Percentiles rank a stretch among this genome's conserved stretches.
Evolutionary conservation across 106 monocot genomes (phyloP).

Genomic region (Platanthera guangdongensis): DNA sequence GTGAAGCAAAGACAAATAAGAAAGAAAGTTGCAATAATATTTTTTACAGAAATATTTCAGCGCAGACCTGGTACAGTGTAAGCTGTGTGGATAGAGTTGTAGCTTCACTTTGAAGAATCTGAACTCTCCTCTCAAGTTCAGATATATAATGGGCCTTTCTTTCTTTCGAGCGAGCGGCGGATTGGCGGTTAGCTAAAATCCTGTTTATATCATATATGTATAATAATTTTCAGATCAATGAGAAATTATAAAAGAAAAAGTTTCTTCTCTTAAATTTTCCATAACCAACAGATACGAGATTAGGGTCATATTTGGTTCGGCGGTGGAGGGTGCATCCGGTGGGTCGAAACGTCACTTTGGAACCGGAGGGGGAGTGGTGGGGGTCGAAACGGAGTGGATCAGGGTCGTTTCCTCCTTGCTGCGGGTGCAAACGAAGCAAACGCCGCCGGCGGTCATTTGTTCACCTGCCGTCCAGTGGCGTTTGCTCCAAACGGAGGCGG

Average conservation of each 20-base stretch:
- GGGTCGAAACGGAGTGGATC: no score
- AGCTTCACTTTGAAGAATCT: constrained; percentile 66
- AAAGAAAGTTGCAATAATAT: background rate
- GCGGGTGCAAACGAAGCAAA: no score
- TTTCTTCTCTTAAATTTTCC: background rate
- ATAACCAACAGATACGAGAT: no score
- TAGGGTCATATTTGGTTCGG: no score
- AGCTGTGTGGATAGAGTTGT: constrained; percentile 57
- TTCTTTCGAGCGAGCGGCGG: constrained; percentile 66
- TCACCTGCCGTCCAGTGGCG: no score
- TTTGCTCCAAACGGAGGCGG: no score
- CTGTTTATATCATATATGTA: constrained; percentile 19
- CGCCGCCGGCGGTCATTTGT: no score
- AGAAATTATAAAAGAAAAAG: background rate
- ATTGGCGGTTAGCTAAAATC: constrained; percentile 61
- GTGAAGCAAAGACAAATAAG: background rate
- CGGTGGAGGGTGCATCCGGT: no score
- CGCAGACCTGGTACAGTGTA: constrained; percentile 44
- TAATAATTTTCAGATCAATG: background rate
- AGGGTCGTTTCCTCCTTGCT: no score
- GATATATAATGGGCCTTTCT: constrained; percentile 64
- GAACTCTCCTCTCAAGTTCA: constrained; percentile 57
- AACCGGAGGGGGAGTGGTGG: no score
- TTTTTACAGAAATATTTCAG: constrained; percentile 7
- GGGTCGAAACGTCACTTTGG: no score